These are phyloP conservation scores for Entamoeba dispar DNA, from an alignment of 208 protist genomes.

Conservation along the genomic window DNA sequence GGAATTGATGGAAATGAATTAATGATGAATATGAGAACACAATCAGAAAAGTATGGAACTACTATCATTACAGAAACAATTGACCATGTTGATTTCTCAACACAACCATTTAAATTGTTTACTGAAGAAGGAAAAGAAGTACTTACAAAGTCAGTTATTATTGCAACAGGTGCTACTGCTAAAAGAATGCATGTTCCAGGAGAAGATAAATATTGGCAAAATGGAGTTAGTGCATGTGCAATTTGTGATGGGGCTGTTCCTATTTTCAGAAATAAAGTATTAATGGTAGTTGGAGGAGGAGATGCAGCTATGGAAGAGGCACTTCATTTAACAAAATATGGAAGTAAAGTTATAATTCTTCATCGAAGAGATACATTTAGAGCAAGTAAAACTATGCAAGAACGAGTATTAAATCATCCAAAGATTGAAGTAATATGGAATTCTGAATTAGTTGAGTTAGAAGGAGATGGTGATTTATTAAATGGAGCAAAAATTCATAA, in stretches of 20 bases:
- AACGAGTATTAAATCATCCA: conserved; percentile 28
- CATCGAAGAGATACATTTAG: conserved; percentile 45
- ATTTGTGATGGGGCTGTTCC: conserved; percentile 41
- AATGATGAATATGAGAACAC: background rate
- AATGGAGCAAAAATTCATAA: background rate
- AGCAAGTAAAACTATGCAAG: conserved; percentile 49
- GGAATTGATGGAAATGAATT: background rate
- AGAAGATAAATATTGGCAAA: conserved; percentile 36
- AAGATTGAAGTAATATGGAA: conserved; percentile 45
- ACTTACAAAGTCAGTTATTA: conserved; percentile 36
- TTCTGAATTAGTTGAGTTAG: conserved; percentile 16
- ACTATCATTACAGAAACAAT: background rate
- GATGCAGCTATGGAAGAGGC: conserved; percentile 50
- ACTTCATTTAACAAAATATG: conserved; percentile 39
- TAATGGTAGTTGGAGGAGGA: conserved; percentile 44
- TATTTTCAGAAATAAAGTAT: background rate
- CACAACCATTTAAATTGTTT: conserved; percentile 31
- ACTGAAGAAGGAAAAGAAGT: conserved; percentile 16
- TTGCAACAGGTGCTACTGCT: conserved; percentile 48
- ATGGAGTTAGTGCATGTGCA: conserved; percentile 48
- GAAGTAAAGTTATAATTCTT: conserved; percentile 42
- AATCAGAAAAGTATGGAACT: background rate
- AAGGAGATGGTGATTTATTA: background rate
- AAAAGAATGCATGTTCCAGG: conserved; percentile 25
- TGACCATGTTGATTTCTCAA: conserved; percentile 27